phyloP scores from a whole-genome alignment of 495 filamentous ascomycete species.

The Clohesyomyces aquaticus region DNA sequence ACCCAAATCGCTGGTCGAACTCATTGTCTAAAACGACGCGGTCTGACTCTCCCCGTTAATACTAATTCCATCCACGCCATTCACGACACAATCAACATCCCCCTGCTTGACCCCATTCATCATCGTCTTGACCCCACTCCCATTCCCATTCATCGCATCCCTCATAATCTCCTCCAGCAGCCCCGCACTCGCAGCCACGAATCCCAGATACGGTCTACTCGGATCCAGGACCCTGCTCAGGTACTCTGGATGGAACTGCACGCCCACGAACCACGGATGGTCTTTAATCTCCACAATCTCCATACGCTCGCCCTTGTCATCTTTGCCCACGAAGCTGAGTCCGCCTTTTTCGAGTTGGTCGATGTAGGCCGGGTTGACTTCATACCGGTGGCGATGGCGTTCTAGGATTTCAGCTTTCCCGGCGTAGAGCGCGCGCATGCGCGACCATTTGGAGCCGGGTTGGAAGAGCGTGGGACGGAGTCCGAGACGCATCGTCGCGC shows the following conservation, averaged over 20 bases:
- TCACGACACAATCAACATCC: too few relatives aligned
- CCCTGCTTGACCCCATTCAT: slow-evolving; percentile 30
- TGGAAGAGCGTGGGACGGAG: slow-evolving; percentile 76
- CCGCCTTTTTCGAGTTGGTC: slow-evolving; percentile 61
- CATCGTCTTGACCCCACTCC: slow-evolving; percentile 18
- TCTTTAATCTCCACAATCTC: slow-evolving; percentile 88
- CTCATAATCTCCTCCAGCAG: slow-evolving; percentile 32
- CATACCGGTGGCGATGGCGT: slow-evolving; percentile 74
- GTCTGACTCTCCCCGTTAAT: background rate
- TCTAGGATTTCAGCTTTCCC: slow-evolving; percentile 55
- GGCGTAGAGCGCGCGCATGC: slow-evolving; percentile 75
- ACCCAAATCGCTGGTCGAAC: too few relatives aligned
- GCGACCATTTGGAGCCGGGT: slow-evolving; percentile 75
- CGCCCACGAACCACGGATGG: slow-evolving; percentile 89
- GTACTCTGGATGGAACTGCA: slow-evolving; percentile 90
- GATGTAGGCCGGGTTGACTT: slow-evolving; percentile 72
- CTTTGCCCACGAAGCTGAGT: slow-evolving; percentile 74
- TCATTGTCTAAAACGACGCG: too few relatives aligned
- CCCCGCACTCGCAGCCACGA: slow-evolving; percentile 70
- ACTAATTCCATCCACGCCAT: too few relatives aligned
- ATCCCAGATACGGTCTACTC: slow-evolving; percentile 79
- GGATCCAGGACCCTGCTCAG: slow-evolving; percentile 71
- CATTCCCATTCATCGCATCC: slow-evolving; percentile 13
- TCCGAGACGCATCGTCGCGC: slow-evolving; percentile 93
- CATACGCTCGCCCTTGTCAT: slow-evolving; percentile 82